Base-by-base conservation (phyloP, 176 grass and related monocot species). In the Zea luxurians region DNA sequence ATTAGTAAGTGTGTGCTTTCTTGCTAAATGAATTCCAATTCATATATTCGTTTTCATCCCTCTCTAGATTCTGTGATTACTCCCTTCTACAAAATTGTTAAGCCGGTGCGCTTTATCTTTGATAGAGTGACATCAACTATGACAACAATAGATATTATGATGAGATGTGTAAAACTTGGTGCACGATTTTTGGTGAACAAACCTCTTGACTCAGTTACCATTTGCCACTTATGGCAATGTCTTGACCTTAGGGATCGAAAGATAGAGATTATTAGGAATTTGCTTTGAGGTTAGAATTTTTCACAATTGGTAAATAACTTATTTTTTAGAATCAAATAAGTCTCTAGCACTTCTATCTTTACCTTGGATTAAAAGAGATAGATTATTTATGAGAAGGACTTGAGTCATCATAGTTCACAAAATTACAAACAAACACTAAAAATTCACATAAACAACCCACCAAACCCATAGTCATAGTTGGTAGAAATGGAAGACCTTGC, bases 1-100 rank as follows among this genome's bases (percentile, higher is more conserved):
- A 81, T 70, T 27, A 86, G 84, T 80, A 80, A 74, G 67, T 61
- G 60, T 45, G 0, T 6, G 48, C 18, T 13, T 70, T 80, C 12
- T 35, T 35, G 35, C 11, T 34, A 7, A 7, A 49, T 55, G 2
- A 4, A 49, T 53, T 6, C 41, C 4, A 34, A 52, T 73, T 64
- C 18, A 45, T 7, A 16, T 17, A 35, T 44, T 5, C 9, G 6
- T 1, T 15, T 34, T 2, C 1, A 34, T 67, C 11, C n/a, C 49
- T 21, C 9, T 47, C 10, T 77, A 37, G 2, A 12, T 10, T 15
- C 12, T 40, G 3, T 48, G 10, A 47, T 81, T n/a, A 60, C 48
- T 40, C 1, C 16, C 12, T 35, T 57, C 42, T 44, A 3, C 2
- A 37, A 40, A 68, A 35, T 11, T 9, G 13, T 36, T 79, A 17